Conservation (phyloP, 2,329 filamentous ascomycete genomes). For the Clarireedia paspali region DNA sequence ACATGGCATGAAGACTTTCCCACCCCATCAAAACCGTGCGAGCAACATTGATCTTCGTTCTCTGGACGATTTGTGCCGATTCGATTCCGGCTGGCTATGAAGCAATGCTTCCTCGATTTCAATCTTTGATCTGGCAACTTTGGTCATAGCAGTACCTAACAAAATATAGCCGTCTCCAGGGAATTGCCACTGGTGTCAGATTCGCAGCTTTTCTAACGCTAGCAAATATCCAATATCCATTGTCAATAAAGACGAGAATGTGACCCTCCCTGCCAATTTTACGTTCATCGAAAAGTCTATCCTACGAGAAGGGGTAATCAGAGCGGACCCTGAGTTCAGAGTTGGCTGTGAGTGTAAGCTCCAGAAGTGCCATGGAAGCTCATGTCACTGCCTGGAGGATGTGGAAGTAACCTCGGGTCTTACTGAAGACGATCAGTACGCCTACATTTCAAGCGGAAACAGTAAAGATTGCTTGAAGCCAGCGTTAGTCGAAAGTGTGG, state of each 20-base stretch:
- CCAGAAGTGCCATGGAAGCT: slow-evolving; percentile 56
- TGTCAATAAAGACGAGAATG: slow-evolving; percentile 53
- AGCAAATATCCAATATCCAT: slow-evolving; percentile 48
- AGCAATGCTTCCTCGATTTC: no score
- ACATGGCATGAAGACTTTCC: no score
- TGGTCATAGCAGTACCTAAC: neutral
- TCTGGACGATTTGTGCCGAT: no score
- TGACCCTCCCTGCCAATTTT: slow-evolving; percentile 54
- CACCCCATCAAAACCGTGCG: no score
- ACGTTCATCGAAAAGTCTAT: slow-evolving; percentile 59
- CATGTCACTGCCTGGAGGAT: slow-evolving; percentile 58
- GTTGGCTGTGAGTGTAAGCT: slow-evolving; percentile 61
- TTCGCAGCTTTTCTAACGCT: slow-evolving; percentile 46
- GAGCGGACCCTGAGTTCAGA: slow-evolving; percentile 53
- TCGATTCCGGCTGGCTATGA: no score
- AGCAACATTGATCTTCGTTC: no score
- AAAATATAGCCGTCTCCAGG: neutral
- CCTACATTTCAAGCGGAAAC: slow-evolving; percentile 44
- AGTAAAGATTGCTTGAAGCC: slow-evolving; percentile 46
- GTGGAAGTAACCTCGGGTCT: slow-evolving; percentile 40
- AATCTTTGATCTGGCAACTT: neutral
- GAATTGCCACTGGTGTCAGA: slow-evolving; percentile 39
- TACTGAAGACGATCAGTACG: slow-evolving; percentile 29
- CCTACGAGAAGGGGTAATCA: slow-evolving; percentile 50
- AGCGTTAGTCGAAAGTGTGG: slow-evolving; percentile 43